Evolutionary conservation across 164 flowering plant genomes (phyloP), one percentile per base, ranked within the genome.

Genomic region (Vitis rupestris): DNA sequence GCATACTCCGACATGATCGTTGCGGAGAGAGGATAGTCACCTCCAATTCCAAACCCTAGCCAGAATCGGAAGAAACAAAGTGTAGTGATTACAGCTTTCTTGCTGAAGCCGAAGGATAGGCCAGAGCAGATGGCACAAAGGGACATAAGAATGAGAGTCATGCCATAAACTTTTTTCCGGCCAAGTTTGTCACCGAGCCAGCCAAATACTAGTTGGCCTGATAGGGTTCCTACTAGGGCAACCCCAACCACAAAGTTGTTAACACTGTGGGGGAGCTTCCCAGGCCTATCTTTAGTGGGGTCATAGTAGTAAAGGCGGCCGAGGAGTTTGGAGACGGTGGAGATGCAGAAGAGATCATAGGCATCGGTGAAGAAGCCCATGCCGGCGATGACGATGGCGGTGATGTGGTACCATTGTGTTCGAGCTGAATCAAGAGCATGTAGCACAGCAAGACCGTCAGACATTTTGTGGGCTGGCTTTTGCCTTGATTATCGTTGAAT

Each of bases 331-430:
- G 87, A 70, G 50, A 87, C 75, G 30, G 85, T 71, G 58, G 88
- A 64, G 75, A 87, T 85, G 76, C 86, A 85, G 54, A 87, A 87
- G 12, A 87, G 86, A 30, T 87, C 88, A 55, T 87, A 87, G 8
- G 91, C 91, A 30, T 87, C 91, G 48, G 90, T 87, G 81, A 87
- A 87, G 75, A 87, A 87, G 29, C 90, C 88, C 87, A 85, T 85
- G 0, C 91, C 85, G 57, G 88, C 86, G 27, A 85, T 85, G 27
- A 82, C 72, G 15, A 84, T 82, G 15, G 84, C 84, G 23, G 73
- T 83, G 63, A 85, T 74, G 61, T 87, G 90, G 77, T 85, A 87
- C 81, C 78, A 76, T 72, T 87, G 87, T 1, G 88, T 85, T 0
- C 79, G 74, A 6, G 90, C 90, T 0, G 54, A 68, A 74, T 85